Evolutionary conservation across 306 rosid species (phyloP).

Genomic region (barrel medic (Medicago truncatula)): MtrunA17r5.0-ANR NC_053049.1:33129501-33130000

Average conservation of each 20-base stretch:
- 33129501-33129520: conserved; percentile 95
- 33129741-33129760: conserved; percentile 19
- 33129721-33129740: conserved; percentile 23
- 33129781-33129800: conserved; percentile 26
- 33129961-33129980: background rate
- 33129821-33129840: background rate
- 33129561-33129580: conserved; percentile 90
- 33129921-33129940: background rate
- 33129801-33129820: background rate
- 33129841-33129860: background rate
- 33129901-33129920: background rate
- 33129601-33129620: conserved; percentile 7
- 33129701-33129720: background rate
- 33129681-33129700: conserved; percentile 9
- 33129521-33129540: conserved; percentile 70
- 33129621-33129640: background rate
- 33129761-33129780: conserved; percentile 6
- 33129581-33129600: conserved; percentile 70
- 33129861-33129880: background rate
- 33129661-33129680: background rate
- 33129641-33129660: conserved; percentile 21
- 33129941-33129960: background rate
- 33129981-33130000: no score
- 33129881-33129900: background rate
- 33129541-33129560: conserved; percentile 85